Conservation (phyloP, 208 protist genomes). For the Strigomonas culicis region DNA sequence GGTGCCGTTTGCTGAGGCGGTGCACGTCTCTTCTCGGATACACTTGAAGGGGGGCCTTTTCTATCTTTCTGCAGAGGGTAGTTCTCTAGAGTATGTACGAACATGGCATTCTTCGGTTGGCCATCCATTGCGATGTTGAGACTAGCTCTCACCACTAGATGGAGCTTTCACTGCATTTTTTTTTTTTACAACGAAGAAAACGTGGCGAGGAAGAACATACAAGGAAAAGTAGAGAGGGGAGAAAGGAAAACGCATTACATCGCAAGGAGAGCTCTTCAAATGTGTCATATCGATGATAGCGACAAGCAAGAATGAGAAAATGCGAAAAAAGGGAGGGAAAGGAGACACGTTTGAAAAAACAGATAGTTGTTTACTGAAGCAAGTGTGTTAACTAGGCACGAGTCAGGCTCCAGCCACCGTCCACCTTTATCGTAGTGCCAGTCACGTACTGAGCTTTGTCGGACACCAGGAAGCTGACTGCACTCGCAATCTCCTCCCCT, state of each 20-base stretch:
- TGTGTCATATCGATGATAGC: no score
- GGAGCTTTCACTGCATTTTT: no score
- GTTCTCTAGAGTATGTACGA: conserved; percentile 8
- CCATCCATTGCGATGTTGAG: no score
- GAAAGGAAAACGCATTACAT: no score
- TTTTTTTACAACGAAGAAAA: background rate
- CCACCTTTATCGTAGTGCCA: conserved; percentile 57
- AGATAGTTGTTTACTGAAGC: no score
- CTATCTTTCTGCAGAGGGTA: conserved; percentile 4
- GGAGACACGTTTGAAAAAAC: background rate
- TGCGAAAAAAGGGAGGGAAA: background rate
- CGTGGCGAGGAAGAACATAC: background rate
- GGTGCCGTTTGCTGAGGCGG: background rate
- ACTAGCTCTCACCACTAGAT: no score
- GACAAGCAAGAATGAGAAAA: background rate
- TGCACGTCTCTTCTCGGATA: background rate
- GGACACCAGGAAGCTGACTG: conserved; percentile 60
- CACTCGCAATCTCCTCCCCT: conserved; percentile 43
- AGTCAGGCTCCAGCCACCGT: conserved; percentile 66
- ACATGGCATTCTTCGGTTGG: background rate
- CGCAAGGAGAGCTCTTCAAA: no score
- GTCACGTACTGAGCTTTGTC: conserved; percentile 63
- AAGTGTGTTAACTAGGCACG: conserved; percentile 32
- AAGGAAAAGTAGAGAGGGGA: no score
- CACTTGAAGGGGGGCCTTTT: background rate